Conservation (phyloP, 345 rosid species). For the Kernera saxatilis region DNA sequence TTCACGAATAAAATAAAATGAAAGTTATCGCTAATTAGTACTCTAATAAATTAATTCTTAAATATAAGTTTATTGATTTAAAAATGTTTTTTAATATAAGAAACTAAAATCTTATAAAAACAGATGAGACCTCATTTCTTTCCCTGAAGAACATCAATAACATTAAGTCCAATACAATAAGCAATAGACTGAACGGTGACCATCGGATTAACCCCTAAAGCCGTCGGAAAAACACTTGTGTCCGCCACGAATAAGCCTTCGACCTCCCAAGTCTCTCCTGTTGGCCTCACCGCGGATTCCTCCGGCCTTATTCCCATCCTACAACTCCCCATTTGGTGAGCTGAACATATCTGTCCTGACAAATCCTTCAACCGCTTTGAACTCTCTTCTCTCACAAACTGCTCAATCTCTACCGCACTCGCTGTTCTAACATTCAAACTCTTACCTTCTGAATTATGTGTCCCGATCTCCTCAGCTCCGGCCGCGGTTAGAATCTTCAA, state of each 20-base stretch:
- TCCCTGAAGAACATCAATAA: constrained; percentile 43
- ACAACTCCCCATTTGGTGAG: constrained; percentile 94
- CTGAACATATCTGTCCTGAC: constrained; percentile 52
- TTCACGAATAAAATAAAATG: neutral
- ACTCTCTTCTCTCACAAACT: constrained; percentile 65
- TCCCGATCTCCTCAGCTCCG: constrained; percentile 79
- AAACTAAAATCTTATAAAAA: neutral
- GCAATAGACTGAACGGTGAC: constrained; percentile 81
- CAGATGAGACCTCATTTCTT: neutral
- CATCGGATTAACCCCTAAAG: constrained; percentile 85
- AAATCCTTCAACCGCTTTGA: constrained; percentile 39
- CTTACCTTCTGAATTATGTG: constrained; percentile 52
- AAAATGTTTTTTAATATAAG: neutral
- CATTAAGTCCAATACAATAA: constrained; percentile 66
- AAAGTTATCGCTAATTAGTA: neutral
- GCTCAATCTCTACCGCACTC: constrained; percentile 40
- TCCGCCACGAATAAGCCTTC: constrained; percentile 73
- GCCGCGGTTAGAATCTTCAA: constrained; percentile 67
- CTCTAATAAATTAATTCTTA: neutral
- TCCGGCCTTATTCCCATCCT: constrained; percentile 64
- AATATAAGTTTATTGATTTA: neutral
- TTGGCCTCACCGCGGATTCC: constrained; percentile 57
- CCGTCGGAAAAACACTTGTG: constrained; percentile 79
- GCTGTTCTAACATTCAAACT: constrained; percentile 44
- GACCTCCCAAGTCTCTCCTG: constrained; percentile 82